A percentile compares a stretch with the other conserved stretches of the same genome.
Conservation (phyloP, 805 yeast species). For the Torulaspora gathmanii region DNA sequence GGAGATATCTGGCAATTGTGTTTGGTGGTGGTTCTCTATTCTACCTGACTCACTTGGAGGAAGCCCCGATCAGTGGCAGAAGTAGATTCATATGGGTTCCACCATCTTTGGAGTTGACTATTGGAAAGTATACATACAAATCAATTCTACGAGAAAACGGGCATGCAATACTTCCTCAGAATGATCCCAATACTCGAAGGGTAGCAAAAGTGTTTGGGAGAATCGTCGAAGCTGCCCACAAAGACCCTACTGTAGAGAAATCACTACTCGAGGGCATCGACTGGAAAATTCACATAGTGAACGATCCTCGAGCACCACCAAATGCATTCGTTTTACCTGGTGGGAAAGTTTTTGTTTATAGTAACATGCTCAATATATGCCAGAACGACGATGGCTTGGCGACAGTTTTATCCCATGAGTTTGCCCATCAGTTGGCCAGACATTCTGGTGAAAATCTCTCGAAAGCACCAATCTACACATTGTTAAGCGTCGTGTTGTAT, state of each 20-base stretch:
- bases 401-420: constrained; percentile 90
- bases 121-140: constrained; percentile 62
- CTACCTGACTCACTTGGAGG: constrained; percentile 55
- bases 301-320: constrained; percentile 71
- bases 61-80: constrained; percentile 78
- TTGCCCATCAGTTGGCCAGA: constrained; percentile 90
- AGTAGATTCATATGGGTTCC: constrained; percentile 68
- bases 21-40: constrained; percentile 37
- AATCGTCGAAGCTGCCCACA: constrained; percentile 55
- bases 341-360: constrained; percentile 89
- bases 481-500: constrained; percentile 50
- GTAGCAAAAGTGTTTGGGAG: constrained; percentile 61
- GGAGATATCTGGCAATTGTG: constrained; percentile 34
- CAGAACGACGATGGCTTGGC: constrained; percentile 85
- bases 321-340: constrained; percentile 96
- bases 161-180: constrained; percentile 51
- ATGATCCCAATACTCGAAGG: constrained; percentile 53
- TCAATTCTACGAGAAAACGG: constrained; percentile 55
- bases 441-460: constrained; percentile 84
- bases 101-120: constrained; percentile 52
- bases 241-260: constrained; percentile 37
- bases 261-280: constrained; percentile 31
- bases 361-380: constrained; percentile 73
- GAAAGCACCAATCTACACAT: constrained; percentile 63
- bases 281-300: constrained; percentile 81